Conservation (phyloP, 352 stramenopile species). For the Globisporangium perplexum region DNA sequence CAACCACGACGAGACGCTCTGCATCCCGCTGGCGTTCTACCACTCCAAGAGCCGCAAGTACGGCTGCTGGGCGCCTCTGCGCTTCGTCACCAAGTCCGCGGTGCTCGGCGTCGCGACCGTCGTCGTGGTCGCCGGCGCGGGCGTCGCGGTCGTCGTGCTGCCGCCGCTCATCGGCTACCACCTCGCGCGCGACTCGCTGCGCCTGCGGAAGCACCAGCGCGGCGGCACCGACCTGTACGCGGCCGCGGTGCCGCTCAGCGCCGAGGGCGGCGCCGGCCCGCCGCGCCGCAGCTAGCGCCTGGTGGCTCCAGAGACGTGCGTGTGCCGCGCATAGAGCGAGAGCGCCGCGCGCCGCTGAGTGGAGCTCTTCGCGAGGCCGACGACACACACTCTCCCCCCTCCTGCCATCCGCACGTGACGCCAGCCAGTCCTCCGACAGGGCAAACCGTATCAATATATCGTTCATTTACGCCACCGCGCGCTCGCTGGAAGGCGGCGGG, state of each 20-base stretch:
- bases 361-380: too few relatives aligned
- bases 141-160: conserved; percentile 61
- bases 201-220: conserved; percentile 30
- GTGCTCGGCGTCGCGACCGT: conserved; percentile 47
- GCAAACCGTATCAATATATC: neutral
- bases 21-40: conserved; percentile 58
- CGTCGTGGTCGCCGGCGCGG: conserved; percentile 43
- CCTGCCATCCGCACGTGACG: neutral
- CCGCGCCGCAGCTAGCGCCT: too few relatives aligned
- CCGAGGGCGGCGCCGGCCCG: neutral
- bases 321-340: too few relatives aligned
- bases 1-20: conserved; percentile 71
- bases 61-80: conserved; percentile 58
- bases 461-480: neutral
- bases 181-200: conserved; percentile 41
- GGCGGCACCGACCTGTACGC: neutral
- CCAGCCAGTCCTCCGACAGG: neutral
- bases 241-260: neutral
- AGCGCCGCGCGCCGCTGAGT: too few relatives aligned
- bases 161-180: conserved; percentile 63
- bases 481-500: neutral
- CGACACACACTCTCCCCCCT: too few relatives aligned
- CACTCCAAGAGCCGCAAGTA: conserved; percentile 60
- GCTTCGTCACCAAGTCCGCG: conserved; percentile 62
- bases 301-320: too few relatives aligned